Evolutionary conservation across 2,329 filamentous ascomycete species (phyloP).

Genomic region (Leptographium wingfieldii): DNA sequence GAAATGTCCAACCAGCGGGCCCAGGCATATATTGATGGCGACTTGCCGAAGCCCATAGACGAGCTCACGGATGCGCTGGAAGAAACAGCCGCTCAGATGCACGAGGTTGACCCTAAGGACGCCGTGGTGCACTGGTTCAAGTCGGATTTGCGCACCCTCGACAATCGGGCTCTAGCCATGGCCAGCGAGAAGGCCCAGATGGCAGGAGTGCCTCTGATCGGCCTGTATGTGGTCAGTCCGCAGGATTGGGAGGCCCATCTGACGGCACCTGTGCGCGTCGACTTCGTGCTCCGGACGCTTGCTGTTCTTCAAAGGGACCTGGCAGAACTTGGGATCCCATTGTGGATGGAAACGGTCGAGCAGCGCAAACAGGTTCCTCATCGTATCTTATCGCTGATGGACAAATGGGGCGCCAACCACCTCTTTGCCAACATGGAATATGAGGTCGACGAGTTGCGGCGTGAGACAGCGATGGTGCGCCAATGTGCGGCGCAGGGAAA

Average conservation of each 20-base stretch:
- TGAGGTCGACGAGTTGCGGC: slow-evolving; percentile 75
- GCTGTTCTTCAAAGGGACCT: slow-evolving; percentile 53
- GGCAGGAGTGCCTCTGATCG: slow-evolving; percentile 51
- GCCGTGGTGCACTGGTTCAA: slow-evolving; percentile 88
- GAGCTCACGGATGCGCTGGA: slow-evolving; percentile 46
- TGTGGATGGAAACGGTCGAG: slow-evolving; percentile 61
- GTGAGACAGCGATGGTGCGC: background rate
- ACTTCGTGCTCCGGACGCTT: slow-evolving; percentile 68
- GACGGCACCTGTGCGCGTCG: slow-evolving; percentile 58
- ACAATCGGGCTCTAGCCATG: slow-evolving; percentile 59
- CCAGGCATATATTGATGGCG: slow-evolving; percentile 56
- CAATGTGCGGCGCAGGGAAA: background rate
- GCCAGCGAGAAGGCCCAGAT: slow-evolving; percentile 41
- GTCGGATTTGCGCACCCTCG: slow-evolving; percentile 58
- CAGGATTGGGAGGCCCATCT: slow-evolving; percentile 77
- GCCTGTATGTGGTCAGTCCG: slow-evolving; percentile 68
- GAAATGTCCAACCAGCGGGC: slow-evolving; percentile 79
- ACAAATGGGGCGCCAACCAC: slow-evolving; percentile 61
- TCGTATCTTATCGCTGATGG: slow-evolving; percentile 51
- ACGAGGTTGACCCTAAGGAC: slow-evolving; percentile 37
- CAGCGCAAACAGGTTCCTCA: slow-evolving; percentile 48
- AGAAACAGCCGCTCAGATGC: slow-evolving; percentile 44
- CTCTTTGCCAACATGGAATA: slow-evolving; percentile 80
- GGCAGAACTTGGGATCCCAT: slow-evolving; percentile 58
- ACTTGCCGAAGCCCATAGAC: slow-evolving; percentile 62